Conservation (phyloP, 495 filamentous ascomycete species). For the Articulospora tetracladia region DNA sequence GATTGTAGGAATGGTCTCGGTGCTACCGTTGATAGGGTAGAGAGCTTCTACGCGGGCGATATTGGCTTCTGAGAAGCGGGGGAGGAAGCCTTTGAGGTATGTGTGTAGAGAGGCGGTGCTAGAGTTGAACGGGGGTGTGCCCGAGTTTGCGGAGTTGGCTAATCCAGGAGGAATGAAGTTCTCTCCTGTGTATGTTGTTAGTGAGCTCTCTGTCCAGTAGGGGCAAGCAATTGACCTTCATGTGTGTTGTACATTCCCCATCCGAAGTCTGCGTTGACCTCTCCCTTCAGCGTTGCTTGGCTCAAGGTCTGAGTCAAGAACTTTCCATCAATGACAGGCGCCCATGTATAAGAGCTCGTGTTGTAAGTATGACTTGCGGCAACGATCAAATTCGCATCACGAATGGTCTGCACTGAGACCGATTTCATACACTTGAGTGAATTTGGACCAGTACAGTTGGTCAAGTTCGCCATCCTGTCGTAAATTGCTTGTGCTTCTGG, state of each 20-base stretch:
- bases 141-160: conserved; percentile 24
- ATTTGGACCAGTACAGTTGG: conserved; percentile 54
- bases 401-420: conserved; percentile 53
- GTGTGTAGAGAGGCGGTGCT: conserved; percentile 38
- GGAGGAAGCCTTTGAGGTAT: conserved; percentile 52
- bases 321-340: conserved; percentile 53
- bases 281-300: conserved; percentile 32
- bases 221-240: conserved; percentile 35
- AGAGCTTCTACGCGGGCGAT: conserved; percentile 33
- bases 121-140: conserved; percentile 38
- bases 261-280: conserved; percentile 42
- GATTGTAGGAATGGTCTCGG: conserved; percentile 38
- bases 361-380: conserved; percentile 44
- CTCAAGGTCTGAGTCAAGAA: conserved; percentile 47
- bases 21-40: conserved; percentile 41
- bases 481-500: conserved; percentile 60
- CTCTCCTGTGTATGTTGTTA: conserved; percentile 26
- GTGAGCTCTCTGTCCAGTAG: background rate
- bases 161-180: conserved; percentile 54
- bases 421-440: conserved; percentile 63
- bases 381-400: conserved; percentile 44
- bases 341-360: conserved; percentile 53
- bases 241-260: conserved; percentile 56
- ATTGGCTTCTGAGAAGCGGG: conserved; percentile 36
- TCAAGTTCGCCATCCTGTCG: conserved; percentile 51